Evolutionary conservation across 2,329 filamentous ascomycete species (phyloP).

Genomic region (Calonectria multiphialidica): DNA sequence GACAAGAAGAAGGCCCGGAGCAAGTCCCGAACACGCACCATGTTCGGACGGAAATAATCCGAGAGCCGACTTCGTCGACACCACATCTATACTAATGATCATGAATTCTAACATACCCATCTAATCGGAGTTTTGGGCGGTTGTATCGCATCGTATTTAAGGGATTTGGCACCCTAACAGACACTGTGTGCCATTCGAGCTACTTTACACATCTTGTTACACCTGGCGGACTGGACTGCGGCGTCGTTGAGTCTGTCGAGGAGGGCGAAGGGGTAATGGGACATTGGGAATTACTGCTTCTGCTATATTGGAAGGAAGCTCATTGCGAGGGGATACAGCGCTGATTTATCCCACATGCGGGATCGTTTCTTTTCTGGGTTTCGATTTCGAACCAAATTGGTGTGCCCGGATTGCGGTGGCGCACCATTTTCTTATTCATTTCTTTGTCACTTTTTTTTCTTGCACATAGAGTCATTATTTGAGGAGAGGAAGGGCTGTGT

Average conservation of each 20-base stretch:
- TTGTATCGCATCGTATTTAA: conserved; percentile 38
- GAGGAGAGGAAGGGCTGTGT: conserved; percentile 4
- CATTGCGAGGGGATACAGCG: conserved; percentile 34
- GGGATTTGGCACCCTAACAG: conserved; percentile 26
- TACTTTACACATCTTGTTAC: conserved; percentile 17
- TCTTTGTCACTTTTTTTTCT: conserved; percentile 32
- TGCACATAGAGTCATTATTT: conserved; percentile 27
- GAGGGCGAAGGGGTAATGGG: conserved; percentile 7
- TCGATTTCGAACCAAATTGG: conserved; percentile 22
- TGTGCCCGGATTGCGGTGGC: conserved; percentile 15
- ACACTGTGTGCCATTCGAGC: conserved; percentile 30
- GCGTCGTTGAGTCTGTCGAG: background rate
- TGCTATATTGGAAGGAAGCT: conserved; percentile 17
- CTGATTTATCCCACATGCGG: conserved; percentile 25
- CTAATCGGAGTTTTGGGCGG: conserved; percentile 49
- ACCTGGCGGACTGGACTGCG: background rate
- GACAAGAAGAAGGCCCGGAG: conserved; percentile 75
- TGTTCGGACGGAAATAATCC: conserved; percentile 69
- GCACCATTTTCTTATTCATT: conserved; percentile 29
- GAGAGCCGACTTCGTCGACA: conserved; percentile 16
- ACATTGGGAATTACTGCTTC: conserved; percentile 19
- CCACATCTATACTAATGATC: conserved; percentile 43
- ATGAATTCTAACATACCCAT: conserved; percentile 48
- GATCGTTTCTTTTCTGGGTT: conserved; percentile 12
- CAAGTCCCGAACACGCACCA: conserved; percentile 80